Evolutionary conservation across 2,329 filamentous ascomycete species (phyloP).

Genomic region (Aureobasidium sp.): DNA sequence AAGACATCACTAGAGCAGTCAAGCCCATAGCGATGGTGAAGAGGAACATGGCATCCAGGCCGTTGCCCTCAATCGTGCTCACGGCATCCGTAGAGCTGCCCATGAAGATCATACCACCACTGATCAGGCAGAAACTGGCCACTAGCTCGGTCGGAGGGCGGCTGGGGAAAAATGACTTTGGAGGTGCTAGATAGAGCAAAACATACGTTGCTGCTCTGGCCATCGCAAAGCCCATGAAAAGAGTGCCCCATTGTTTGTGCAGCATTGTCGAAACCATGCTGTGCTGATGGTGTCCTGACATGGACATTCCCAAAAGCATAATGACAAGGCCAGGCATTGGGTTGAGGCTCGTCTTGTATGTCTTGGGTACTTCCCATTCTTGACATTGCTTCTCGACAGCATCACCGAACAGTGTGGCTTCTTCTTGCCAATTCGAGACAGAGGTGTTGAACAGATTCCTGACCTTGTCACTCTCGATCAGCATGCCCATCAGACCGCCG

Average conservation of each 20-base stretch:
- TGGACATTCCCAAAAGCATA: slow-evolving; percentile 79
- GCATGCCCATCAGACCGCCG: slow-evolving; percentile 57
- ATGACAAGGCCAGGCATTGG: slow-evolving; percentile 80
- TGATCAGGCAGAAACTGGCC: slow-evolving; percentile 72
- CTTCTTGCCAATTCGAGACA: slow-evolving; percentile 14
- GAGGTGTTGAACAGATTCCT: slow-evolving; percentile 51
- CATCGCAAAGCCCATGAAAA: slow-evolving; percentile 71
- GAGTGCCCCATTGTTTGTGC: slow-evolving; percentile 82
- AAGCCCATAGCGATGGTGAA: slow-evolving; percentile 85
- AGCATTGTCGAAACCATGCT: slow-evolving; percentile 81
- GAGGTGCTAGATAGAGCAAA: slow-evolving; percentile 68
- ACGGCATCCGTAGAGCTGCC: slow-evolving; percentile 74
- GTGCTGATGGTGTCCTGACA: slow-evolving; percentile 78
- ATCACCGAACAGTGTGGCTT: not conserved
- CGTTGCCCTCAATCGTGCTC: slow-evolving; percentile 65
- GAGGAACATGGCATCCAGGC: slow-evolving; percentile 84
- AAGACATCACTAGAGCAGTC: slow-evolving; percentile 77
- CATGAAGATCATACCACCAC: slow-evolving; percentile 86
- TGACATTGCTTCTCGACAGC: slow-evolving; percentile 23
- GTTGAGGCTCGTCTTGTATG: slow-evolving; percentile 71
- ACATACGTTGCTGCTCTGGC: slow-evolving; percentile 72
- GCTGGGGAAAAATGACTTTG: slow-evolving; percentile 67
- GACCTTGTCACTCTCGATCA: slow-evolving; percentile 40
- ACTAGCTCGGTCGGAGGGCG: slow-evolving; percentile 81
- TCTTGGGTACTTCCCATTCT: slow-evolving; percentile 51